Base-by-base conservation (phyloP, 805 yeast genomes). In the Wickerhamomyces hampshirensis region DNA sequence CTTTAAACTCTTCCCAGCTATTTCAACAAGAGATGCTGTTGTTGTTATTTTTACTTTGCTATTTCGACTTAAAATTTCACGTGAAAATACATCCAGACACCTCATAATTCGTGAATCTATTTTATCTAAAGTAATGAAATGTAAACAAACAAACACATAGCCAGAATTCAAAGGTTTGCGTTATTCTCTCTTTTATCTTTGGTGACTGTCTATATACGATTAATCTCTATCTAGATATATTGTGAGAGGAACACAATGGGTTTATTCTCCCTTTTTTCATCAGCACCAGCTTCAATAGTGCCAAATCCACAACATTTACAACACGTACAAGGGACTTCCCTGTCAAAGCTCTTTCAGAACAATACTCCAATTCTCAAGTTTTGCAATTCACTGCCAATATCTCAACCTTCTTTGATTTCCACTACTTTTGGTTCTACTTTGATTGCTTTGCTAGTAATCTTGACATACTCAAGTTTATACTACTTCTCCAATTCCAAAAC, bases 361-460 rank as follows among this genome's bases (percentile, higher is more conserved):
- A 54, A 54, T 26, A 43, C 56, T 2, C 57, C 58, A 6, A 53
- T 54, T 2, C 37, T 40, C 23, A 41, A 45, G 17, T 54, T 40
- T 33, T 54, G 58, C 31, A 26, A 34, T 11, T 23, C 39, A 5
- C 33, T 52, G 7, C 58, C 58, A 9, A 39, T 49, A 12, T 27
- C 40, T 4, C 48, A 45, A 21, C 56, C 57, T 6, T 47, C 58
- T 1, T 35, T 54, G 8, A 34, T 54, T 12, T 45, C 55, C 10
- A 52, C 57, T 3, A 5, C 45, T 2, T 54, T 54, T 31, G 58
- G 58, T 4, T 36, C 41, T 19, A 49, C 57, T 1, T 14, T 50
- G 17, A 6, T 52, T 1, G n/a, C 40, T 0, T 29, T 54, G 13
- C 4, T 34, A 2, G 38, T 52, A 0, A 26, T 52, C 10, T 5